phyloP scores from a whole-genome alignment of 768 basidiomycete species.

The Suillus cothurnatus region DNA sequence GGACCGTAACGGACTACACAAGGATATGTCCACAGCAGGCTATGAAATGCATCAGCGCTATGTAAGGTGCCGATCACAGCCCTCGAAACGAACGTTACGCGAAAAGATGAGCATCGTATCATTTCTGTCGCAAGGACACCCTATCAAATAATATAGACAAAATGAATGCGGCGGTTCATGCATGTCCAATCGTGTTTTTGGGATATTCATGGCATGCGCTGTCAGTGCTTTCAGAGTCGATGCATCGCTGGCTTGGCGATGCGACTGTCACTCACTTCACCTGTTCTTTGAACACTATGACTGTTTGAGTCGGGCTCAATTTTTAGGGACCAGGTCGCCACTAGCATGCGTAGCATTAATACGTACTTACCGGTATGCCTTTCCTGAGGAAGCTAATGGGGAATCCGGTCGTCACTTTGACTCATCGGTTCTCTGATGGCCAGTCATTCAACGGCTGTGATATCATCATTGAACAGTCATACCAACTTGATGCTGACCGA shows the following conservation, averaged over 20 bases:
- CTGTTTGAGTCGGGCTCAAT: background rate
- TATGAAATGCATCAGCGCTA: background rate
- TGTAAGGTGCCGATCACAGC: background rate
- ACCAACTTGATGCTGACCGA: background rate
- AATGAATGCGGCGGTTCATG: background rate
- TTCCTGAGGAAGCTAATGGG: conserved; percentile 1
- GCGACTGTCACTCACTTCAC: background rate
- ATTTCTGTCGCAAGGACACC: background rate
- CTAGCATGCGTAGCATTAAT: background rate
- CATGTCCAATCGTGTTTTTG: background rate
- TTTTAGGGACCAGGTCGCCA: background rate
- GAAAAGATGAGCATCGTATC: background rate
- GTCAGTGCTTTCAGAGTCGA: background rate
- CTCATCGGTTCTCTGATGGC: background rate
- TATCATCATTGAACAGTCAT: background rate
- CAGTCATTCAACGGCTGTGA: background rate
- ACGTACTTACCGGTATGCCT: background rate
- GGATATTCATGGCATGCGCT: background rate
- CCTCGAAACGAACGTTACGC: background rate
- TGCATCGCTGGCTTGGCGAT: background rate
- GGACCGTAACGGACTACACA: background rate
- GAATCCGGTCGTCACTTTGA: background rate
- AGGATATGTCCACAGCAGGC: background rate
- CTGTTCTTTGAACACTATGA: background rate
- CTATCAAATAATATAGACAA: background rate